A percentile compares a stretch with the other conserved stretches of the same genome.
Conservation (phyloP, 305 asterid species). For the Fraxinus ornus region DNA sequence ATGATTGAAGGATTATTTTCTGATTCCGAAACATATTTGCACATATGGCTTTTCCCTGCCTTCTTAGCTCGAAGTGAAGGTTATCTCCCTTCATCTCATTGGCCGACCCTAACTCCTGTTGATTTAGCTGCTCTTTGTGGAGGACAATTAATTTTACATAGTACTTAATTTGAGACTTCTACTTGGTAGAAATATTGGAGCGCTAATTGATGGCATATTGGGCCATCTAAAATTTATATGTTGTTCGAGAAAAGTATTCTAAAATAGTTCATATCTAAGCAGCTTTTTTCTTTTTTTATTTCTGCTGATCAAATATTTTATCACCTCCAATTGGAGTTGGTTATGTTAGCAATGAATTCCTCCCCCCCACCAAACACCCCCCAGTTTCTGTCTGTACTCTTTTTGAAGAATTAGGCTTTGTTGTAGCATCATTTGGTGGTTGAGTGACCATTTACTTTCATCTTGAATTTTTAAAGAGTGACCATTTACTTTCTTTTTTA, state of each 20-base stretch:
- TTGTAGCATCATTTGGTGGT: too few relatives aligned
- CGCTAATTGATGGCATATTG: background rate
- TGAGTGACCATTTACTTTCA: too few relatives aligned
- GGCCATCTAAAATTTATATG: background rate
- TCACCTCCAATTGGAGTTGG: too few relatives aligned
- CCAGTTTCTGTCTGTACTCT: too few relatives aligned
- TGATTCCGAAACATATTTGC: background rate
- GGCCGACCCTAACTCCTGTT: background rate
- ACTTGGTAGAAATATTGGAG: background rate
- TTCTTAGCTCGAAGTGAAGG: background rate
- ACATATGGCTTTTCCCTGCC: background rate
- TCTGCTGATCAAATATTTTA: too few relatives aligned
- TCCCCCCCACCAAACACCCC: too few relatives aligned
- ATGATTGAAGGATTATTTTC: too few relatives aligned
- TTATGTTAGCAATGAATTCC: too few relatives aligned
- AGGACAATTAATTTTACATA: background rate
- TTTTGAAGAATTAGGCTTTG: too few relatives aligned
- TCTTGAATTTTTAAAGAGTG: too few relatives aligned
- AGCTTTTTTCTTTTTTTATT: background rate
- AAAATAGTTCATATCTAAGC: background rate
- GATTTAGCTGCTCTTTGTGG: background rate
- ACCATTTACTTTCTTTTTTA: too few relatives aligned
- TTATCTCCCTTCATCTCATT: background rate
- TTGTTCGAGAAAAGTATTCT: background rate
- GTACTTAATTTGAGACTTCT: background rate